These are phyloP conservation scores for Ceratocystis lukuohia DNA, from an alignment of 2,329 filamentous ascomycete species.

Conservation along the genomic window DNA sequence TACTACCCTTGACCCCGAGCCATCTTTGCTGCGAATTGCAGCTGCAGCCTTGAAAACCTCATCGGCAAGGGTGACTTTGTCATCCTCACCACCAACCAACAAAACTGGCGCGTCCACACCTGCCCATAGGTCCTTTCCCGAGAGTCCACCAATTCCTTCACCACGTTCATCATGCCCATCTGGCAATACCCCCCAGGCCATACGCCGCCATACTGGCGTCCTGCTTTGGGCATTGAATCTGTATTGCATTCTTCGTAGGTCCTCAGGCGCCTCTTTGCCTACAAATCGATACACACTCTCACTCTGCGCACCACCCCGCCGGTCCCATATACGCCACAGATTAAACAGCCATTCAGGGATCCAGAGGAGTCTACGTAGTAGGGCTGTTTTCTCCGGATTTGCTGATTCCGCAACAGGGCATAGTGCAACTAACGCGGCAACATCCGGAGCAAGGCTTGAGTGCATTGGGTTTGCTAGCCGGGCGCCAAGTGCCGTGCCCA, in stretches of 20 bases:
- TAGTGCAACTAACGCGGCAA: constrained; percentile 53
- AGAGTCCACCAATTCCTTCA: constrained; percentile 47
- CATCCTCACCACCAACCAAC: constrained; percentile 63
- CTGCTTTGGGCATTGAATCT: constrained; percentile 71
- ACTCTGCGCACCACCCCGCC: constrained; percentile 64
- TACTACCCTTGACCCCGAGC: constrained; percentile 36
- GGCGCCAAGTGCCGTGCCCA: constrained; percentile 70
- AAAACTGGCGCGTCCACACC: constrained; percentile 61
- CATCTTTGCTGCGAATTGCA: constrained; percentile 11
- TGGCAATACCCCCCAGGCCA: constrained; percentile 55
- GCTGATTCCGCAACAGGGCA: constrained; percentile 61
- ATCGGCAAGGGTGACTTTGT: constrained; percentile 58
- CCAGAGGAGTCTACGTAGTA: constrained; percentile 46
- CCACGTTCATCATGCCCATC: constrained; percentile 42
- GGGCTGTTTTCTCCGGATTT: constrained; percentile 31
- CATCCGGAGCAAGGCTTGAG: constrained; percentile 28
- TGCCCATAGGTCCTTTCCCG: constrained; percentile 58
- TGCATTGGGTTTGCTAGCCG: constrained; percentile 42
- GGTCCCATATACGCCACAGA: constrained; percentile 63
- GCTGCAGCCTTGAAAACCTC: constrained; percentile 55
- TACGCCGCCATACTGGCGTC: constrained; percentile 69
- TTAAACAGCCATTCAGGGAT: constrained; percentile 63
- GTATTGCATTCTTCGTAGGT: constrained; percentile 54
- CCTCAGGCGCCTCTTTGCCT: constrained; percentile 49
- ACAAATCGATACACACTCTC: constrained; percentile 67